Conservation (phyloP, 345 rosid genomes). For the Eucalyptus pumila region DNA sequence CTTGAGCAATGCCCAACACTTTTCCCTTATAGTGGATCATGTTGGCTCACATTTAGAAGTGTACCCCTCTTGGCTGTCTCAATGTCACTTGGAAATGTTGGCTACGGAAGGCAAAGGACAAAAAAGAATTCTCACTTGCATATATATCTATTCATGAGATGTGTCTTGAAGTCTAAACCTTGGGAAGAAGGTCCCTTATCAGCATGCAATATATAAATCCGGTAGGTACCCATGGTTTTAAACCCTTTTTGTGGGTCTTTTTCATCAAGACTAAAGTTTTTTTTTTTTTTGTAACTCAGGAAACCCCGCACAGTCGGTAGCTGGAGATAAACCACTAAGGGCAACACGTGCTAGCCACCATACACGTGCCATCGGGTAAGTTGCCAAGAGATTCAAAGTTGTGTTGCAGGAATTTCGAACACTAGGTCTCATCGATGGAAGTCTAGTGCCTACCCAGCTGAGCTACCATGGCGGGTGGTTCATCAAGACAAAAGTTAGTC, state of each 20-base stretch:
- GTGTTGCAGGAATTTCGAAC: too few species aligned
- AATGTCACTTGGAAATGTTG: neutral
- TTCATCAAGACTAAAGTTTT: neutral
- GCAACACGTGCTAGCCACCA: too few species aligned
- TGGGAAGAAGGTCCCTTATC: neutral
- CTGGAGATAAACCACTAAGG: too few species aligned
- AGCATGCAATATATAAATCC: neutral
- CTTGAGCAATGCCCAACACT: neutral
- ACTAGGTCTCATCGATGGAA: too few species aligned
- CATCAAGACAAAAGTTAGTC: neutral
- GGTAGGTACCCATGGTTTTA: neutral
- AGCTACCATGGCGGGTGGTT: too few species aligned
- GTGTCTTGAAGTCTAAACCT: neutral
- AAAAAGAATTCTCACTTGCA: neutral
- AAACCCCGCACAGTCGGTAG: too few species aligned
- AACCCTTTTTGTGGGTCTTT: neutral
- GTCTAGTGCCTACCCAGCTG: too few species aligned
- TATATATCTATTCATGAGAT: neutral
- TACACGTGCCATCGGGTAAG: too few species aligned
- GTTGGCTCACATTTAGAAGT: neutral
- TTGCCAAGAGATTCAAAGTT: too few species aligned
- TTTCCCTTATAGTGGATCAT: neutral
- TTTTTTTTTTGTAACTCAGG: too few species aligned
- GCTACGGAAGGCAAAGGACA: neutral
- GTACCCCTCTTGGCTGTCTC: neutral